Conservation (phyloP, 202 grass and related monocot species). For the Carex sylvatica region DNA sequence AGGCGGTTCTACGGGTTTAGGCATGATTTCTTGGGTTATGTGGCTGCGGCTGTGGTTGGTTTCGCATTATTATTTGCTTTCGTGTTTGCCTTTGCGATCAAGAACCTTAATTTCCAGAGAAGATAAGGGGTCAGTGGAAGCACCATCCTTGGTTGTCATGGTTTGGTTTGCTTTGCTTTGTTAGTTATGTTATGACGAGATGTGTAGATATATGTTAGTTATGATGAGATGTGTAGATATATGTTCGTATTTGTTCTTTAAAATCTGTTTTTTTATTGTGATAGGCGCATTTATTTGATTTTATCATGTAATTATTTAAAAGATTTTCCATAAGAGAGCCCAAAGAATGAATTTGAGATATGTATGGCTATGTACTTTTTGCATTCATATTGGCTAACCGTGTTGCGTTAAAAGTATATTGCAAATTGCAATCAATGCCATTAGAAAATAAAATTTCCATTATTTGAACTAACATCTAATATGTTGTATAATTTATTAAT, state of each 20-base stretch:
- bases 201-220: slow-evolving; percentile 27
- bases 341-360: neutral
- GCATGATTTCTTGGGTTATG: slow-evolving; percentile 61
- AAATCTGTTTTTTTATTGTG: neutral
- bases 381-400: neutral
- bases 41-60: slow-evolving; percentile 61
- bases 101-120: slow-evolving; percentile 75
- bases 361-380: neutral
- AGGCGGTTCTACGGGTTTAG: slow-evolving; percentile 55
- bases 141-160: slow-evolving; percentile 4
- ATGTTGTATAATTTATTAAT: neutral
- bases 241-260: neutral
- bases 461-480: neutral
- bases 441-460: neutral
- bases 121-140: slow-evolving; percentile 35
- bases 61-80: slow-evolving; percentile 65
- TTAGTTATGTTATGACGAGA: slow-evolving; percentile 13
- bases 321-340: neutral
- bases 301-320: slow-evolving; percentile 23
- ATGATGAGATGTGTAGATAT: slow-evolving; percentile 23
- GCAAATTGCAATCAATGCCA: neutral
- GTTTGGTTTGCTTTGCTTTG: slow-evolving; percentile 14
- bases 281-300: slow-evolving; percentile 22
- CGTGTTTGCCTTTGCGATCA: slow-evolving; percentile 75
- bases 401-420: neutral